Evolutionary conservation across 2,329 filamentous ascomycete genomes (phyloP), one percentile per base, ranked within the genome.

Genomic region (Bipolaris sorokiniana): DNA sequence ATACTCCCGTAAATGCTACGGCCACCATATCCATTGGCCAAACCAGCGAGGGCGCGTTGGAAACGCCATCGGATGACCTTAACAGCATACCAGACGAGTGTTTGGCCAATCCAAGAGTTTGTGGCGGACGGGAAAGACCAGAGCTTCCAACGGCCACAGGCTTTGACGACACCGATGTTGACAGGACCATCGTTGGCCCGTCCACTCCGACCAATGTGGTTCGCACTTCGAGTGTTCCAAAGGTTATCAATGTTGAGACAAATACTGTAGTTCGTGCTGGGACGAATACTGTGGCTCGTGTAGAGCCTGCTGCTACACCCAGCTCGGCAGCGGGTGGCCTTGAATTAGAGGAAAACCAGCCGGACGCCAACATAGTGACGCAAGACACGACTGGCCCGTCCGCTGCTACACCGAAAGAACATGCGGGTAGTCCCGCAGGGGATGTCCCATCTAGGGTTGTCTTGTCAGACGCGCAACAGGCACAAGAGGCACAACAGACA

Each of bases 171-270:
- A 51, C 18, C 13, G 46, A 41, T 4, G 36, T 34, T 31, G 45
- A 47, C 37, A 53, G 37, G 11, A 36, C 44, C 9, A 44, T 22
- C 26, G n/a, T 58, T 13, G 48, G 20, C 13, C 42, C 51, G 6
- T 22, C 45, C 26, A 48, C 51, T 26, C 55, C 57, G 20, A 56
- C 49, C 10, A 40, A 59, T 15, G 42, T 47, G 11, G 45, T 65
- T 11, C 31, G 66, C 15, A 60, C 58, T 5, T 66, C 62, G 6
- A 58, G 41, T 22, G 62, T 62, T 13, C 66, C 65, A 9, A 65
- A 57, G 3, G 47, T 71, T 3, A 47, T 69, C 13, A 49, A 34
- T 2, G 44, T 69, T 23, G 59, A 61, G 22, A 69, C 66, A 13
- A 64, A 51, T 20, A 38, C 58, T 5, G 44, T 47, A 3, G 33